Percentiles rank a stretch among this genome's conserved stretches.
Evolutionary conservation across 805 yeast species (phyloP).

Genomic region (Yueomyces sp.): DNA sequence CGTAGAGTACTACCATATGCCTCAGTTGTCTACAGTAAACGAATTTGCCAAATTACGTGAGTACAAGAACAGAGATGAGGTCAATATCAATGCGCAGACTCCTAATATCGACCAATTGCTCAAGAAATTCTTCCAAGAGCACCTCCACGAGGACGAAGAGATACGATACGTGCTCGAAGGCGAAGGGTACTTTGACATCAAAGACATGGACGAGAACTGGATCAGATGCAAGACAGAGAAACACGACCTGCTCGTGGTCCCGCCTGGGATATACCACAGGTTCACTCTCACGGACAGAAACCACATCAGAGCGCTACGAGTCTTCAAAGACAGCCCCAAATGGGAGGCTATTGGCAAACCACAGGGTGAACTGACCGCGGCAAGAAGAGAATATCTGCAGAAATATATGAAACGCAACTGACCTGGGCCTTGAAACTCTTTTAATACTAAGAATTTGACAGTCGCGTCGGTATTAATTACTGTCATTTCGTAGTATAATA

Average conservation of each 20-base stretch:
- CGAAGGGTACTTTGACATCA: slow-evolving; percentile 81
- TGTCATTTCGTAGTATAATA: no score
- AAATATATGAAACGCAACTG: no score
- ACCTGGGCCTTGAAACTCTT: no score
- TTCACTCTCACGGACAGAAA: slow-evolving; percentile 60
- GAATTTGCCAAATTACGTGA: slow-evolving; percentile 51
- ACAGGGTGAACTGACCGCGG: slow-evolving; percentile 28
- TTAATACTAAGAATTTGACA: no score
- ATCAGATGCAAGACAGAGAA: slow-evolving; percentile 51
- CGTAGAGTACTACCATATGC: slow-evolving; percentile 46
- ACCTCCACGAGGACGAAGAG: slow-evolving; percentile 94
- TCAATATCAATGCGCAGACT: slow-evolving; percentile 44
- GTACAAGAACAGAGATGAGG: slow-evolving; percentile 70
- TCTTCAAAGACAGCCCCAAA: slow-evolving; percentile 90
- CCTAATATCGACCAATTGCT: slow-evolving; percentile 57
- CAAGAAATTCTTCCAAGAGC: slow-evolving; percentile 64
- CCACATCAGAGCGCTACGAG: slow-evolving; percentile 62
- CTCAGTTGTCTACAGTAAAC: slow-evolving; percentile 42
- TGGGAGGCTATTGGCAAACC: slow-evolving; percentile 83
- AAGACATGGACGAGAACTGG: slow-evolving; percentile 53
- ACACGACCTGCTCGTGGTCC: slow-evolving; percentile 59
- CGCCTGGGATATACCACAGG: slow-evolving; percentile 91
- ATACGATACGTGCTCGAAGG: slow-evolving; percentile 84
- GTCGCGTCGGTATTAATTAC: no score
- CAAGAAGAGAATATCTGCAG: slow-evolving; percentile 33